These are phyloP conservation scores for Metschnikowia dekortorum DNA, from an alignment of 805 yeast genomes.

Conservation along the genomic window DNA sequence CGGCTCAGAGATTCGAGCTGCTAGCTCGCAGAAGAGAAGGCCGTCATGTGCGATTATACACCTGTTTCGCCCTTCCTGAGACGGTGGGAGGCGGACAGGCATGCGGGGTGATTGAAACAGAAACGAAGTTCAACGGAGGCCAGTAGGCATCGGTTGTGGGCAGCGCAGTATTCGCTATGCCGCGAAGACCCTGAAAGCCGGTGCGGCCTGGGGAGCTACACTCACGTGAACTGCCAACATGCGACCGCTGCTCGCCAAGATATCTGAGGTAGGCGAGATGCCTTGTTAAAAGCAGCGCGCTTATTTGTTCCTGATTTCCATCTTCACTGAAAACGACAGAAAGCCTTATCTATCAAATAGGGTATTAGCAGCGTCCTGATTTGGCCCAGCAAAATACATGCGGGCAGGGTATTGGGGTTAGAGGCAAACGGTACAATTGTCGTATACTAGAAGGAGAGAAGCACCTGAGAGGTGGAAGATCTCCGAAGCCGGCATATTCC, in stretches of 20 bases:
- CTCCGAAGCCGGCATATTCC: no score
- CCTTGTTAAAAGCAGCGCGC: neutral
- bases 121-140: neutral
- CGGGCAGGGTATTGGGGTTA: neutral
- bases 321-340: neutral
- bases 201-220: neutral
- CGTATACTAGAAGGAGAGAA: no score
- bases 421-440: no score
- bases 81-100: no score
- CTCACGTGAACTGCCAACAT: neutral
- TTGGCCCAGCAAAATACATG: neutral
- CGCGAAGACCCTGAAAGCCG: neutral
- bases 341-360: neutral
- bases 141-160: neutral
- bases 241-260: neutral
- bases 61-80: no score
- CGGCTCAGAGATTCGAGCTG: no score
- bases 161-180: neutral
- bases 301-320: neutral
- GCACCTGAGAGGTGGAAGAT: no score
- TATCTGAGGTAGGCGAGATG: constrained; percentile 3
- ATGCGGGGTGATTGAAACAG: neutral
- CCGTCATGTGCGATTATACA: no score
- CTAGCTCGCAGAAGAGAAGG: no score
- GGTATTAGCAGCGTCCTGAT: neutral